Conservation (phyloP, 371 early-diverging fungal species). For the Umbelopsis sp. region DNA sequence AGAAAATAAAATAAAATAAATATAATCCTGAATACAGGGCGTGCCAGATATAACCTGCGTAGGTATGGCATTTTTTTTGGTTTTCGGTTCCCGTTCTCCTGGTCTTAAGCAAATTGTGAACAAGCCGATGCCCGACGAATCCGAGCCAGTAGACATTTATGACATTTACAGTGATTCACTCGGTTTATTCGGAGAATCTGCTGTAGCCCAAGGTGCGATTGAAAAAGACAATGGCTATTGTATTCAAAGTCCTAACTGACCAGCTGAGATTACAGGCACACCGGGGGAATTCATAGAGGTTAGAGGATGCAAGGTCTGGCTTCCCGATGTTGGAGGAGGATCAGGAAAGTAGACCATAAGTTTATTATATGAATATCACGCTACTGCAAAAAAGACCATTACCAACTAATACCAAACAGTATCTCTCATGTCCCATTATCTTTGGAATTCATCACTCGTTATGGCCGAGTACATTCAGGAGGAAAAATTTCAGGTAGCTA, state of each 20-base stretch:
- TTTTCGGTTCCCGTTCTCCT: too few species aligned
- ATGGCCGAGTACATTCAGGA: constrained; percentile 7
- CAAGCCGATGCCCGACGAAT: not conserved
- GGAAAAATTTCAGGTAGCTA: not conserved
- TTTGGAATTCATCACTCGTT: constrained; percentile 6
- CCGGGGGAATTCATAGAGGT: not conserved
- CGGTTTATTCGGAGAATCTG: constrained; percentile 1
- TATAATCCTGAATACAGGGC: too few species aligned
- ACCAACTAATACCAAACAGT: constrained; percentile 1
- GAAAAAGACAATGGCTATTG: too few species aligned
- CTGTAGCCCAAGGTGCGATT: constrained; percentile 5
- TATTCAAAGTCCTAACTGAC: too few species aligned
- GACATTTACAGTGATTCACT: constrained; percentile 6
- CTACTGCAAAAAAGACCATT: not conserved
- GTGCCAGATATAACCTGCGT: too few species aligned
- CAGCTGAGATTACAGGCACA: not conserved
- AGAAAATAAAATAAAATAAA: too few species aligned
- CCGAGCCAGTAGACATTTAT: not conserved
- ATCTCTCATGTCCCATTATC: constrained; percentile 11
- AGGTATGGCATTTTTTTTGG: too few species aligned
- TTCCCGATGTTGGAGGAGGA: not conserved
- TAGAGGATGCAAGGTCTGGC: not conserved
- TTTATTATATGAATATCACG: too few species aligned
- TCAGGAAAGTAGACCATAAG: not conserved
- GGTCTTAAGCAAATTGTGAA: too few species aligned